Conservation (phyloP, 2,329 filamentous ascomycete species). For the Dryadomyces quercivorus region DNA sequence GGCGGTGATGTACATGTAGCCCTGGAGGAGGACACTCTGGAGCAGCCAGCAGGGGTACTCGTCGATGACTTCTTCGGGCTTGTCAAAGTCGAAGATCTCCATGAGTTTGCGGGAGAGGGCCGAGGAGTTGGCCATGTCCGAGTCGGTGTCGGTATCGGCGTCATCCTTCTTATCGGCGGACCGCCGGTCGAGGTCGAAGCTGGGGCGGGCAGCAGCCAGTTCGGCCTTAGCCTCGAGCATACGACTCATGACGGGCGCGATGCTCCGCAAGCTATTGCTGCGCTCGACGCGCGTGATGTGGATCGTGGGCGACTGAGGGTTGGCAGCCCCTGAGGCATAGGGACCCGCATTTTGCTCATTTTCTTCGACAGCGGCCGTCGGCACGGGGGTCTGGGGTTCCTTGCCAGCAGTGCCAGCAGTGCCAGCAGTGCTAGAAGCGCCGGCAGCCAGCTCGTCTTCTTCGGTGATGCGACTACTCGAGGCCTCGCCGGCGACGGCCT, state of each 20-base stretch:
- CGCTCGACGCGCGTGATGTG: slow-evolving; percentile 22
- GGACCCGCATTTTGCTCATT: not conserved
- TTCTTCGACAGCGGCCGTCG: no score
- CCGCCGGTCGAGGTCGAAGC: slow-evolving; percentile 38
- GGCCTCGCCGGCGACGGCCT: slow-evolving; percentile 6
- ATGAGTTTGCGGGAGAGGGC: slow-evolving; percentile 59
- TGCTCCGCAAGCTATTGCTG: slow-evolving; percentile 21
- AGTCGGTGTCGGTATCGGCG: slow-evolving; percentile 20
- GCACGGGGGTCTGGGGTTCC: no score
- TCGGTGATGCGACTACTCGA: not conserved
- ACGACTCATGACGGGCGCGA: slow-evolving; percentile 62
- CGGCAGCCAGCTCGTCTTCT: not conserved
- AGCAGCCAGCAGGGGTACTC: slow-evolving; percentile 92
- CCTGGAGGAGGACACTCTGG: slow-evolving; percentile 82
- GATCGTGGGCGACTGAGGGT: slow-evolving; percentile 13
- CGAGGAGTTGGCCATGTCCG: slow-evolving; percentile 31
- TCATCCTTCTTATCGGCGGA: not conserved
- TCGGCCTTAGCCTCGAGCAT: slow-evolving; percentile 63
- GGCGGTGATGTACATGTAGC: slow-evolving; percentile 89
- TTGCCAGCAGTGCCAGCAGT: no score
- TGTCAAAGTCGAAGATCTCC: slow-evolving; percentile 76
- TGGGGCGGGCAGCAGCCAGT: slow-evolving; percentile 42
- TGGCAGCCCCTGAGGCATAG: not conserved
- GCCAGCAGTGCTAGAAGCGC: no score
- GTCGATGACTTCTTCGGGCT: slow-evolving; percentile 72